Conservation (phyloP, 306 rosid species). For the Trifolium subterraneum region DNA sequence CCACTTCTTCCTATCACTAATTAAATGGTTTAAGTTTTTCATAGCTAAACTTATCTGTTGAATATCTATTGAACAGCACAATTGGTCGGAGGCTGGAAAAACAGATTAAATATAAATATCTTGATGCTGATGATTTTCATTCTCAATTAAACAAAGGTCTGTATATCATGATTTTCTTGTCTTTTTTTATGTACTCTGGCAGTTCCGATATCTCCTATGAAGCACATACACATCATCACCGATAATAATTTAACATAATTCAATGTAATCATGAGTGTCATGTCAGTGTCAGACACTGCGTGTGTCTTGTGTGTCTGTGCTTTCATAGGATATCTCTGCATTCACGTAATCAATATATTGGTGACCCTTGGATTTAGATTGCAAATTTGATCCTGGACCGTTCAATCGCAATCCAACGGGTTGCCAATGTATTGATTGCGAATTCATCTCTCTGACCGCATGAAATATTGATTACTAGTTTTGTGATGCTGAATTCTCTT, state of each 20-base stretch:
- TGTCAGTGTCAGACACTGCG: too few species aligned
- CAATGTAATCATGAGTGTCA: too few species aligned
- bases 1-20: neutral
- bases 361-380: neutral
- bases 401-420: neutral
- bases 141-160: slow-evolving; percentile 79
- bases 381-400: neutral
- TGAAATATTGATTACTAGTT: neutral
- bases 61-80: slow-evolving; percentile 58
- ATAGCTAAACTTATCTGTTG: slow-evolving; percentile 18
- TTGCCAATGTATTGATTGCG: neutral
- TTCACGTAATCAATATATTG: neutral
- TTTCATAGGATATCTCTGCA: neutral
- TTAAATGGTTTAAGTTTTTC: neutral
- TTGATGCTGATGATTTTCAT: slow-evolving; percentile 94
- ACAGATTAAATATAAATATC: slow-evolving; percentile 53
- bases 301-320: too few species aligned
- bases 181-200: neutral
- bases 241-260: too few species aligned
- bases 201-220: neutral
- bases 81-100: slow-evolving; percentile 72
- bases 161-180: neutral
- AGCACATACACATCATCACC: too few species aligned
- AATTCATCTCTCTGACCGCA: neutral
- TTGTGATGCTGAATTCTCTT: neutral